Base-by-base conservation (phyloP, 1,139 yeast genomes). In the Debaryomyces psychrophilus region DNA sequence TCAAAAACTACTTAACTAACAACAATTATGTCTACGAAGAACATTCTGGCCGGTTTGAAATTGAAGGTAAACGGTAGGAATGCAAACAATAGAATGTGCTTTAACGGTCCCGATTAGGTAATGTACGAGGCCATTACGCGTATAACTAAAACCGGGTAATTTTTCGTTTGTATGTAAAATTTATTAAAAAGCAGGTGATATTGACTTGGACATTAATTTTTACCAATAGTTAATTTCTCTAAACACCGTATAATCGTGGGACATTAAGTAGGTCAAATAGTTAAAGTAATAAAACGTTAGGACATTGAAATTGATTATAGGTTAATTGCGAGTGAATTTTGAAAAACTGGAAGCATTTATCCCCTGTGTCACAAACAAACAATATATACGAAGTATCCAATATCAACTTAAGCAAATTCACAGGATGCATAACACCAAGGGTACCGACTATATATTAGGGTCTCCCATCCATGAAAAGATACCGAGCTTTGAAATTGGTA, bases 1-100 rank as follows among this genome's bases (percentile, higher is more conserved):
- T 81, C 3, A 58, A 64, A 33, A 65, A 61, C 20, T 64, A 63
- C 47, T 65, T 84, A 26, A 53, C 48, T 7, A 49, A 53, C 2
- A 58, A 63, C 8, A 58, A 59, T 2, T 83, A 68, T 53, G 46
- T 71, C 1, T 81, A 62, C 51, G 70, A 70, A 4, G 86, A 82
- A 50, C 60, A 65, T 11, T 56, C 65, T 0, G 78, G 85, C 1
- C 67, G 68, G n/a, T 76, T 73, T 53, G 55, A 54, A 2, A 76
- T 83, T 1, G 50, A 48, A 7, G 86, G 86, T 4, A 59, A 50
- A 38, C 36, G 42, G 8, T 31, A 37, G 12, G 40, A 31, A 37
- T 20, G 33, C 25, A 20, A 33, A 33, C 36, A 33, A 33, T 33
- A 33, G 36, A n/a, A 4, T 33, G 36, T 33, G 25, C 36, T 33